These are phyloP conservation scores for Pichia nanzhaoensis DNA, from an alignment of 805 yeast genomes.

Conservation along the genomic window DNA sequence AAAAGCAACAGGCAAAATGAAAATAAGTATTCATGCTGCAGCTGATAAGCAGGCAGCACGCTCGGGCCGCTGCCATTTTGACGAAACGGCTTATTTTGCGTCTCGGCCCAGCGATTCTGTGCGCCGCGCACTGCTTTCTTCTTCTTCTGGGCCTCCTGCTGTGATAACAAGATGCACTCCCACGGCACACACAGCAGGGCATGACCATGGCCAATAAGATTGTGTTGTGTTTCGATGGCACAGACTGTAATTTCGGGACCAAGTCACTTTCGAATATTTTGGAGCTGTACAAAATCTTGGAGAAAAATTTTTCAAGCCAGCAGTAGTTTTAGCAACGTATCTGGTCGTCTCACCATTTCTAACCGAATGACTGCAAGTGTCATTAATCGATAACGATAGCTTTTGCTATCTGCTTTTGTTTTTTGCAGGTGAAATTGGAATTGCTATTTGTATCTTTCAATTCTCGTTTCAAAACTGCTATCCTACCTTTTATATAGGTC, in stretches of 20 bases:
- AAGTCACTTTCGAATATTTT: constrained; percentile 49
- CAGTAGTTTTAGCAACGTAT: constrained; percentile 59
- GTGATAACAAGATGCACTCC: too few species aligned
- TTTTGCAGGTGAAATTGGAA: constrained; percentile 51
- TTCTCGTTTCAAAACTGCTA: constrained; percentile 12
- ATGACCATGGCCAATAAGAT: constrained; percentile 32
- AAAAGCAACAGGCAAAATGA: too few species aligned
- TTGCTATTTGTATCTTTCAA: constrained; percentile 37
- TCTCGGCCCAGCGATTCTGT: too few species aligned
- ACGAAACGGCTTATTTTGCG: neutral
- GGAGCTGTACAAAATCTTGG: constrained; percentile 45
- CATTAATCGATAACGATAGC: neutral
- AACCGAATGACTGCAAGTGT: neutral
- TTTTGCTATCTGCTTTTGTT: neutral
- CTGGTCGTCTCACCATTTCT: constrained; percentile 5
- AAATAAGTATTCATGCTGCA: too few species aligned
- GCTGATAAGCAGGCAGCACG: too few species aligned
- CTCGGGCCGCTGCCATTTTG: neutral
- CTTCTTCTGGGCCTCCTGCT: neutral
- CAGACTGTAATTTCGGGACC: constrained; percentile 51
- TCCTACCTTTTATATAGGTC: too few species aligned
- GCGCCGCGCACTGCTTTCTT: neutral
- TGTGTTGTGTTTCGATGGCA: constrained; percentile 58
- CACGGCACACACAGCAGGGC: neutral
- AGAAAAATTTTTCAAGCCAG: constrained; percentile 32